Base-by-base conservation (phyloP, 2,329 filamentous ascomycete genomes). In the Sphaerulina vaccinii region DNA sequence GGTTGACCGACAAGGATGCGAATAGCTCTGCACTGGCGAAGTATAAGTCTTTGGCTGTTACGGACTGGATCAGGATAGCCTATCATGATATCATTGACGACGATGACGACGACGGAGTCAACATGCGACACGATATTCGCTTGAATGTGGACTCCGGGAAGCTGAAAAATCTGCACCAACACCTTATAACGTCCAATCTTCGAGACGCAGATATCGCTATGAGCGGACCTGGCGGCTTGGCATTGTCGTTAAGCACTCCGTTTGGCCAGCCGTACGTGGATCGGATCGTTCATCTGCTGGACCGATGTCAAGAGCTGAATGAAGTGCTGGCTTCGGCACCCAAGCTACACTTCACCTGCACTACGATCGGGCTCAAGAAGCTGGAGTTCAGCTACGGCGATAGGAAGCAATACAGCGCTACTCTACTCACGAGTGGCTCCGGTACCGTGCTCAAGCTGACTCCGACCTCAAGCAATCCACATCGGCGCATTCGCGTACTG, bases 281-380 rank as follows among this genome's bases (percentile, higher is more conserved):
- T 3, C 71, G 75, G n/a, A 74, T 90, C 16, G 73, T 76, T 55
- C 73, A 78, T 44, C 78, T 84, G 22, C 73, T 90, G 39, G 79
- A 82, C 59, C 80, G 83, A 10, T 80, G 93, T 51, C 82, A 87
- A 62, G 81, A 85, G 16, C 76, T 93, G 22, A 83, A 89, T 33
- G 79, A 80, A 37, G 88, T 88, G 62, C 75, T 90, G 21, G 79
- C 83, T 38, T 82, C 85, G 1, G 79, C 91, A 56, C 75, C 82
- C 49, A 73, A 75, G 56, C 75, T 80, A 58, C 75, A 78, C 45
- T 78, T 87, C 29, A 73, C 73, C 37, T 79, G 80, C 64, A 78
- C 84, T 59, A 73, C 78, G 35, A 76, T 86, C 49, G 82, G 80
- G 13, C 74, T 92, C 49, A 74, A 75, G 58, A 75, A 80, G 55